These are phyloP conservation scores for Nectriaceae sp. DNA, from an alignment of 2,329 filamentous ascomycete species.

Conservation along the genomic window DNA sequence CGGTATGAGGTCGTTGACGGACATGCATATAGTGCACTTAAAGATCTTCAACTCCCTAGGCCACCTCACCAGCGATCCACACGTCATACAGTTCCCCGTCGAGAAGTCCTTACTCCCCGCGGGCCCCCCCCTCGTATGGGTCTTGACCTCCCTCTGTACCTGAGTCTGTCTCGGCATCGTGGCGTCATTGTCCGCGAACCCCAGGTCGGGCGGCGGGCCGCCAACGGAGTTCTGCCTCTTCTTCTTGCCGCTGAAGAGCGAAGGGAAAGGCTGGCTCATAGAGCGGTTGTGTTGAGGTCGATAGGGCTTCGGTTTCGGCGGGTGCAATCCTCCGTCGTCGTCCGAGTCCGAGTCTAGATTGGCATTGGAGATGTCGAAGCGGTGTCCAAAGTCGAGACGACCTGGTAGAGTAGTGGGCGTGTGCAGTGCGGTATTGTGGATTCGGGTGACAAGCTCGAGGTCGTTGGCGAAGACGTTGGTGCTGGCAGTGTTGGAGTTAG, in stretches of 20 bases:
- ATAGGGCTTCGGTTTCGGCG: conserved; percentile 21
- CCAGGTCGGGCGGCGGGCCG: conserved; percentile 35
- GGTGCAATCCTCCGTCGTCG: conserved; percentile 45
- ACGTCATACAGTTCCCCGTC: conserved; percentile 82
- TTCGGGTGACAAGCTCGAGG: conserved; percentile 37
- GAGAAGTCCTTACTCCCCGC: conserved; percentile 57
- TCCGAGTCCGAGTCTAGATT: conserved; percentile 46
- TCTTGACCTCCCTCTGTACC: conserved; percentile 29
- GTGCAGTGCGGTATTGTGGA: conserved; percentile 38
- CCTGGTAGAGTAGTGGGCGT: conserved; percentile 31
- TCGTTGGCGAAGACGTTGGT: background rate
- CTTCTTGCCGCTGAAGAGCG: conserved; percentile 64
- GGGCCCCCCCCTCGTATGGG: conserved; percentile 32
- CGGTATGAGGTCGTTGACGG: conserved; percentile 72
- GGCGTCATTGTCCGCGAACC: conserved; percentile 30
- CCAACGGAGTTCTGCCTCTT: conserved; percentile 50
- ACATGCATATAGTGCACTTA: conserved; percentile 81
- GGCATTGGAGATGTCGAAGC: conserved; percentile 30
- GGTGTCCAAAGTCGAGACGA: conserved; percentile 18
- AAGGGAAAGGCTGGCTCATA: conserved; percentile 79
- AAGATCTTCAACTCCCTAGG: conserved; percentile 73
- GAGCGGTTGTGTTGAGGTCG: conserved; percentile 51
- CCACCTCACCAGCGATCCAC: conserved; percentile 79
- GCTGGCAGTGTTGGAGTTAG: background rate
- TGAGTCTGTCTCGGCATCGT: conserved; percentile 29